Evolutionary conservation across 1,284 basidiomycete genomes (phyloP).

Genomic region (Boletus holoroseus): DNA sequence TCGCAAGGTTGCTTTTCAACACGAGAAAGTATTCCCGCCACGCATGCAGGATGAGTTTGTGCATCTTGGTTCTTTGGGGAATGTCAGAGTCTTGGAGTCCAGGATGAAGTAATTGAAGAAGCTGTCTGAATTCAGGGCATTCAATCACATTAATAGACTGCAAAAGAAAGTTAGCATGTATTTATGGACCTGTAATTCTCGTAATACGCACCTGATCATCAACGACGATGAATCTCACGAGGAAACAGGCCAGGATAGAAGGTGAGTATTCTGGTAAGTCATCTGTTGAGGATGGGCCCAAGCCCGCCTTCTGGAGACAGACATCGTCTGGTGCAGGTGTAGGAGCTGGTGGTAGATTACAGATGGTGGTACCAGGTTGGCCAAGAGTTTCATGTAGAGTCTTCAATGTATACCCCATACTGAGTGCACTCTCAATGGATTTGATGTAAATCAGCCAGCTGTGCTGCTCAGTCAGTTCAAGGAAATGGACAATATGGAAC

Average conservation of each 20-base stretch:
- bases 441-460: not conserved
- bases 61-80: not conserved
- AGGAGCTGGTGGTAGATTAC: not conserved
- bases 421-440: not conserved
- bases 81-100: not conserved
- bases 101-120: not conserved
- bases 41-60: not conserved
- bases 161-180: not conserved
- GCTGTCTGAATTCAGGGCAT: not conserved
- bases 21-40: not conserved
- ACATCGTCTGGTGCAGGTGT: not conserved
- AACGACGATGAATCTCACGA: not conserved
- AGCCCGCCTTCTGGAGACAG: not conserved
- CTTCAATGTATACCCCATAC: not conserved
- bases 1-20: not conserved
- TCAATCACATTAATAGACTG: not conserved
- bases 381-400: not conserved
- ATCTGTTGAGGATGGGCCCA: not conserved
- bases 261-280: not conserved
- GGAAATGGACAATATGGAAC: not conserved
- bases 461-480: not conserved
- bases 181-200: not conserved
- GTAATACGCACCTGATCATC: not conserved
- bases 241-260: not conserved
- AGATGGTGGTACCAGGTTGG: not conserved